Percentiles rank a stretch among this genome's conserved stretches.
phyloP scores from a whole-genome alignment of 139 green algal species.

The Haematococcus sp. region DNA sequence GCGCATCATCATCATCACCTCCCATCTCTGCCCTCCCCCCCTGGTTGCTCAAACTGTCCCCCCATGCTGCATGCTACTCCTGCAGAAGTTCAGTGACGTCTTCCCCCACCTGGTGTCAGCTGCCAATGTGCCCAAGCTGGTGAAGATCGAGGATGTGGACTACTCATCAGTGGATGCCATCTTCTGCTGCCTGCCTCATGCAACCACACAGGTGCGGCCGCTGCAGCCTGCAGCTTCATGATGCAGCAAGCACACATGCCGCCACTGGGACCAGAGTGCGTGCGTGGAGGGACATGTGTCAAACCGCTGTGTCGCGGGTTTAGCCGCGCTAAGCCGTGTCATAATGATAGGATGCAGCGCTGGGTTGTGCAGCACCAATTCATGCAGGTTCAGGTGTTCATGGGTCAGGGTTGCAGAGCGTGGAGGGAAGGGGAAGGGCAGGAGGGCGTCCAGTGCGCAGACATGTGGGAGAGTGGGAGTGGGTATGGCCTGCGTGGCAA shows the following conservation, averaged over 20 bases:
- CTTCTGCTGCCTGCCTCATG: constrained; percentile 98
- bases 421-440: no score
- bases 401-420: no score
- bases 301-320: no score
- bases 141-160: constrained; percentile 89
- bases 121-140: constrained; percentile 62
- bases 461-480: no score
- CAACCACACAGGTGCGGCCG: constrained; percentile 73
- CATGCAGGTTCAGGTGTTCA: no score
- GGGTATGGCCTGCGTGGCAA: no score
- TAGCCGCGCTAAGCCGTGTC: no score
- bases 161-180: constrained; percentile 81
- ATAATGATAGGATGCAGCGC: no score
- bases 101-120: constrained; percentile 87
- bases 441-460: no score
- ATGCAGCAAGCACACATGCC: neutral
- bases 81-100: constrained; percentile 80
- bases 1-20: no score
- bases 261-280: neutral
- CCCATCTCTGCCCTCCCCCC: neutral
- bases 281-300: no score
- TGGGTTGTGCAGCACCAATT: no score
- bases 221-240: neutral
- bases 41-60: neutral
- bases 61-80: neutral